Conservation (phyloP, 495 filamentous ascomycete genomes). For the Barbatosphaeria neglecta region DNA sequence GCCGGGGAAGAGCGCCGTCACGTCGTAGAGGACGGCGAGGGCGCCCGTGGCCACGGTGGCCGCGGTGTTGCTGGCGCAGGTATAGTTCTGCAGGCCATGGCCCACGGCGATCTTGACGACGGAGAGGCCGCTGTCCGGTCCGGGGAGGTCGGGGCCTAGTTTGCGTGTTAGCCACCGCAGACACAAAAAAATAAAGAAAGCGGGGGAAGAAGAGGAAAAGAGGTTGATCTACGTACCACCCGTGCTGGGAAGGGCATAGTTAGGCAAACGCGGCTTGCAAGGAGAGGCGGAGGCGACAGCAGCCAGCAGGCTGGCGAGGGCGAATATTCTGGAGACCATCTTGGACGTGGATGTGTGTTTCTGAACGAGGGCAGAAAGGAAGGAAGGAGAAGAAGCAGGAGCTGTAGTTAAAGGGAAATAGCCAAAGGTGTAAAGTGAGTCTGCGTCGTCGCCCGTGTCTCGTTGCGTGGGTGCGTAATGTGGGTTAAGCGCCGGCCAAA, state of each 20-base stretch:
- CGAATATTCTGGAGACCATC: background rate
- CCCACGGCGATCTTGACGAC: slow-evolving; percentile 56
- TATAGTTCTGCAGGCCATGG: slow-evolving; percentile 72
- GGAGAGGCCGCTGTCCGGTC: slow-evolving; percentile 29
- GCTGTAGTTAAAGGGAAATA: background rate
- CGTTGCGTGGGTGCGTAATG: background rate
- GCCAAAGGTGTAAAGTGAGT: background rate
- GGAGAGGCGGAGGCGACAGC: background rate
- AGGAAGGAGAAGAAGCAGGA: background rate
- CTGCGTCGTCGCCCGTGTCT: too few species aligned
- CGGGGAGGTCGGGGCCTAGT: slow-evolving; percentile 30
- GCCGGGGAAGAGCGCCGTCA: slow-evolving; percentile 34
- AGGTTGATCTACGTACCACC: background rate
- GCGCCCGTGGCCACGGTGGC: slow-evolving; percentile 41
- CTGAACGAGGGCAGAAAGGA: background rate
- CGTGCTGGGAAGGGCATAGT: background rate
- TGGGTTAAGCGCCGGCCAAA: background rate
- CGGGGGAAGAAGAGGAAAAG: background rate
- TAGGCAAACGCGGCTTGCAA: background rate
- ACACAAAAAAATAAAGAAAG: too few species aligned
- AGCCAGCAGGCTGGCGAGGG: background rate
- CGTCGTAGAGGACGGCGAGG: slow-evolving; percentile 56
- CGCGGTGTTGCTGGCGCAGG: slow-evolving; percentile 29
- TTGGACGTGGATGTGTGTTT: background rate
- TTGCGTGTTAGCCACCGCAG: too few species aligned